Evolutionary conservation across 2,329 filamentous ascomycete species (phyloP), one percentile per base, ranked within the genome.

Genomic region (Ploettnerulaceae sp.): DNA sequence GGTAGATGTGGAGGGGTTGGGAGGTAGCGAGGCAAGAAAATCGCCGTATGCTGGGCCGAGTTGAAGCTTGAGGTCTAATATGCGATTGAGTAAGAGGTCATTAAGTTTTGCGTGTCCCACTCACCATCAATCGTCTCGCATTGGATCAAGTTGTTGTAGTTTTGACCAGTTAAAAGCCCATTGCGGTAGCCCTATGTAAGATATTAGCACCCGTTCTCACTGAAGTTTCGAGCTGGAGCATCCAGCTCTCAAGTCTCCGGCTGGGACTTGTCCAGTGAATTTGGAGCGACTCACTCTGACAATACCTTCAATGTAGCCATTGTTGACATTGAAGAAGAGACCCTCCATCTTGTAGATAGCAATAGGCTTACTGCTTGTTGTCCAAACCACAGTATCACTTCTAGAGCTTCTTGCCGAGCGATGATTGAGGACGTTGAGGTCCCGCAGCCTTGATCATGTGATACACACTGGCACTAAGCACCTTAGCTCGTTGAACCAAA

Each of bases 1-100:
- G 57, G 86, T 84, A 55, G 93, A 97, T 29, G 93, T 98, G 35
- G 93, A 97, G 48, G 93, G 91, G 69, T 97, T 97, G 24, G 93
- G 93, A 48, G 93, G 90, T 41, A 98, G 84, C 54, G 88, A 82
- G 57, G 88, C 84, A 57, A 98, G 88, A 70, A 95, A 95, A 71
- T 98, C 93, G 70, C 94, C 93, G 63, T 98, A 98, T 41, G 93
- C 85, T 54, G 93, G 93, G 46, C 88, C 89, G 32, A 98, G 89
- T 71, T 98, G 93, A 48, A 97, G 84, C 74, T 97, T 98, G 57
- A 98, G 82, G 74, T 98, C 93, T 97, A 59, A 49, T 57, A 21
- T 25, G 4, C 4, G n/a, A 22, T 48, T 33, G 34, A 36, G 31
- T 32, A 56, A 35, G 31, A 25, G 2, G 4, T 21, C 12, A 7